Conservation (phyloP, 208 protist species). For the Acanthamoeba castellanii region DNA sequence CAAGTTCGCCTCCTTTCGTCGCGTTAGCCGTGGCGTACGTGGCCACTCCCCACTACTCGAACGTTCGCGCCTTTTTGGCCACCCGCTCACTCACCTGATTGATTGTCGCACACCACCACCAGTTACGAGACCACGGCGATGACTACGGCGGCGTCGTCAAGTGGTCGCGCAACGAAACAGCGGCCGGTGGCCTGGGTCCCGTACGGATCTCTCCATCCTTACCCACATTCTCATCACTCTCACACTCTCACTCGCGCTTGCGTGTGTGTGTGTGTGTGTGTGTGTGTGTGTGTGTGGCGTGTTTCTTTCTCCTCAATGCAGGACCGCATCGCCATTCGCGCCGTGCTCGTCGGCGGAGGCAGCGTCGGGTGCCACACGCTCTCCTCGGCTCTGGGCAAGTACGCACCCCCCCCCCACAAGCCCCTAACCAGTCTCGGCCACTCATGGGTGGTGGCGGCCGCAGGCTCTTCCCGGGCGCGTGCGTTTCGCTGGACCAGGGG, state of each 20-base stretch:
- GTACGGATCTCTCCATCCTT: neutral
- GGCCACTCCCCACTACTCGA: neutral
- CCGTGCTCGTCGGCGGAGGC: neutral
- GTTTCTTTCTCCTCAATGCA: neutral
- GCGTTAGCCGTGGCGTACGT: constrained; percentile 17
- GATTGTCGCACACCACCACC: neutral
- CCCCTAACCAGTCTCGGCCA: neutral
- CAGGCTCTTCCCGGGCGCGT: constrained; percentile 32
- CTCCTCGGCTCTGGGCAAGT: constrained; percentile 6
- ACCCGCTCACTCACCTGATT: neutral
- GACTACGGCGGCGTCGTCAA: constrained; percentile 28
- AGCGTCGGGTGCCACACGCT: constrained; percentile 3
- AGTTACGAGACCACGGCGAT: constrained; percentile 31
- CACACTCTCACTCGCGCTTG: neutral
- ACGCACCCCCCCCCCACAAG: neutral
- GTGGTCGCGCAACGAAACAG: constrained; percentile 44
- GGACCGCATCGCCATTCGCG: neutral
- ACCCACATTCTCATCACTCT: neutral
- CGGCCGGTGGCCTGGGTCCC: neutral
- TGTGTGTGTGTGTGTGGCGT: neutral
- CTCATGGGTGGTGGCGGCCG: neutral
- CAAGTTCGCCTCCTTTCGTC: constrained; percentile 43
- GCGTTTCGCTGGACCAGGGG: constrained; percentile 32
- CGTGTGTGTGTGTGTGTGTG: neutral
- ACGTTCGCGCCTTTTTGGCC: neutral